Evolutionary conservation across 2,329 filamentous ascomycete species (phyloP).

Genomic region (Fusarium succisae): DNA sequence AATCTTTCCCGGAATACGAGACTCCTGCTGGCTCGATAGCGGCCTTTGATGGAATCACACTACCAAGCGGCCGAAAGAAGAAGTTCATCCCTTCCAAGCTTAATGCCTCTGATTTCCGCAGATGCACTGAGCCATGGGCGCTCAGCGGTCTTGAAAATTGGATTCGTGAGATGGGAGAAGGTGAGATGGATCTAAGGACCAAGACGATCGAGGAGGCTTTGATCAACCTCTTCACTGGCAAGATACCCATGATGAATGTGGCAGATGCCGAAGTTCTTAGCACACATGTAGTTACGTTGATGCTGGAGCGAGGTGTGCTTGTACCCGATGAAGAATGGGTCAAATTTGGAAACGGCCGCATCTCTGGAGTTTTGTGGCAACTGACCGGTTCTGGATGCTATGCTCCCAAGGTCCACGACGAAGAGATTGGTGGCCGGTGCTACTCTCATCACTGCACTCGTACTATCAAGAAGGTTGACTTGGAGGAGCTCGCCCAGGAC

Average conservation of each 20-base stretch:
- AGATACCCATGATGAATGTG: constrained; percentile 98
- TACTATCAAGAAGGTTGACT: constrained; percentile 92
- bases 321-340: constrained; percentile 97
- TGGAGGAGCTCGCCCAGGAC: constrained; percentile 78
- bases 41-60: constrained; percentile 82
- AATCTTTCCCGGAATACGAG: constrained; percentile 67
- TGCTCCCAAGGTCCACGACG: constrained; percentile 81
- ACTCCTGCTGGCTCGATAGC: constrained; percentile 61
- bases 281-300: constrained; percentile 77
- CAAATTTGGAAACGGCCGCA: constrained; percentile 81
- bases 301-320: constrained; percentile 82
- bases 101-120: constrained; percentile 80
- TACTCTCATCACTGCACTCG: constrained; percentile 95
- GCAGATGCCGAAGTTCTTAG: constrained; percentile 93
- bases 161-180: constrained; percentile 89
- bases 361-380: constrained; percentile 93
- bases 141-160: constrained; percentile 87
- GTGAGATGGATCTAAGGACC: constrained; percentile 86
- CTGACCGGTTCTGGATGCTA: constrained; percentile 93
- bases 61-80: constrained; percentile 81
- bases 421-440: constrained; percentile 77
- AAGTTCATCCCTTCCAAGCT: constrained; percentile 89
- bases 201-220: constrained; percentile 88
- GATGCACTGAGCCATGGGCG: constrained; percentile 91
- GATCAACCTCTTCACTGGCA: constrained; percentile 88